Evolutionary conservation across 192 early-diverging fungal genomes (phyloP), one percentile per base, ranked within the genome.

Genomic region (Coemansia sp.): DNA sequence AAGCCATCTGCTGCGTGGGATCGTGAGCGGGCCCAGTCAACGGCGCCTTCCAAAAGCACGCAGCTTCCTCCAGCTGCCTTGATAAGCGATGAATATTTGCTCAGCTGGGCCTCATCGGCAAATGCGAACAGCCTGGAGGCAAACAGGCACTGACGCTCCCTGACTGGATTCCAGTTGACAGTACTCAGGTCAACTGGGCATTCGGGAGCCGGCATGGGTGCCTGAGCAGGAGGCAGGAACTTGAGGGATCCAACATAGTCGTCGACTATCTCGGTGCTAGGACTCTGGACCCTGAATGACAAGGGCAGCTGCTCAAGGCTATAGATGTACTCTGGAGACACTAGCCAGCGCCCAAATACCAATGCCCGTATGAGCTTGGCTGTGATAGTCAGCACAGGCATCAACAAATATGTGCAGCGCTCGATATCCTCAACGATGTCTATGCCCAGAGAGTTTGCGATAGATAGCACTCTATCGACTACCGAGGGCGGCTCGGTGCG

Each of bases 321-420:
- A 16, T 43, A 48, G 8, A 79, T 18, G 28, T 59, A 79, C 3
- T 65, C 72, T 16, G 64, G 68, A 3, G 64, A 36, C 3, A 23
- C 50, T 23, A 79, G 48, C 26, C 25, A 42, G 33, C 68, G 59
- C 21, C 62, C 50, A 18, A 68, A 39, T 3, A 64, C 77, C 18
- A 79, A 62, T 6, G 71, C 71, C 11, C 50, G 59, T 3, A 79
- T 36, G 10, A 79, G 60, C 36, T 63, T 70, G 45, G 68, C 59
- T n/a, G 71, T 79, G 18, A 69, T 69, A 1, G 62, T 64, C 11
- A 74, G 67, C 43, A 62, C 42, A 10, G 72, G 72, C 25, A 70
- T 69, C 13, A 79, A 21, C 25, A 79, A 53, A 56, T 73, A 66
- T 20, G 77, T 69, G 55, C 66, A 64, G 3, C 39, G 12, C 9